Evolutionary conservation across 176 grass and related monocot species (phyloP).

Genomic region (Aegilops sharonensis): DNA sequence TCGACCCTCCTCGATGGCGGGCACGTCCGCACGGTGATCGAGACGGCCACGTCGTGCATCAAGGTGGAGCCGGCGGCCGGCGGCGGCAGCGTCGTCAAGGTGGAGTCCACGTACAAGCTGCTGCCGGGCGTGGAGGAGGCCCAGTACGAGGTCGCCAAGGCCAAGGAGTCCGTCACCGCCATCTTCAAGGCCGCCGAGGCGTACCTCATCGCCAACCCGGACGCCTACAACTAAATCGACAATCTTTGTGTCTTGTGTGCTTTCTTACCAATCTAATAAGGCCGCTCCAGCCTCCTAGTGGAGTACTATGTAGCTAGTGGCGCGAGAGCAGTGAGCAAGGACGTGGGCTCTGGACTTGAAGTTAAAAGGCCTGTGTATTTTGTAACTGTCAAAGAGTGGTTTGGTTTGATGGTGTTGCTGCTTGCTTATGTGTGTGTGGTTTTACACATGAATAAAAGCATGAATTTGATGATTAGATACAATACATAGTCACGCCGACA

Average conservation of each 20-base stretch:
- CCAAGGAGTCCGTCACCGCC: too few species aligned
- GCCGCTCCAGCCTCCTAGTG: not conserved
- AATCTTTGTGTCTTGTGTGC: not conserved
- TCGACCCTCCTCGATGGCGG: slow-evolving; percentile 54
- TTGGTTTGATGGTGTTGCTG: too few species aligned
- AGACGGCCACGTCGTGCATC: slow-evolving; percentile 45
- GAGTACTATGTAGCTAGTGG: not conserved
- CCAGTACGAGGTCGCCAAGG: too few species aligned
- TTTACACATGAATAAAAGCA: too few species aligned
- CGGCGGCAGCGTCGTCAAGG: slow-evolving; percentile 55
- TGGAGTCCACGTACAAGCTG: slow-evolving; percentile 39
- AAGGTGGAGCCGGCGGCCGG: slow-evolving; percentile 48
- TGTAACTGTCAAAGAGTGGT: too few species aligned
- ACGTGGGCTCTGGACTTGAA: not conserved
- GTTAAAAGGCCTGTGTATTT: not conserved
- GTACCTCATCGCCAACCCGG: too few species aligned
- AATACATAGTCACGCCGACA: too few species aligned
- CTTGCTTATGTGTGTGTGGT: too few species aligned
- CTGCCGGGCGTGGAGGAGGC: slow-evolving; percentile 26
- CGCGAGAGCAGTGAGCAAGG: not conserved
- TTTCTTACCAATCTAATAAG: too few species aligned
- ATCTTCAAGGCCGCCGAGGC: too few species aligned
- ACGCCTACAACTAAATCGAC: slow-evolving; percentile 31
- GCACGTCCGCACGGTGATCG: slow-evolving; percentile 34
- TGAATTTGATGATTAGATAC: too few species aligned